Conservation (phyloP, 2,329 filamentous ascomycete species). For the Phialophora chinensis region DNA sequence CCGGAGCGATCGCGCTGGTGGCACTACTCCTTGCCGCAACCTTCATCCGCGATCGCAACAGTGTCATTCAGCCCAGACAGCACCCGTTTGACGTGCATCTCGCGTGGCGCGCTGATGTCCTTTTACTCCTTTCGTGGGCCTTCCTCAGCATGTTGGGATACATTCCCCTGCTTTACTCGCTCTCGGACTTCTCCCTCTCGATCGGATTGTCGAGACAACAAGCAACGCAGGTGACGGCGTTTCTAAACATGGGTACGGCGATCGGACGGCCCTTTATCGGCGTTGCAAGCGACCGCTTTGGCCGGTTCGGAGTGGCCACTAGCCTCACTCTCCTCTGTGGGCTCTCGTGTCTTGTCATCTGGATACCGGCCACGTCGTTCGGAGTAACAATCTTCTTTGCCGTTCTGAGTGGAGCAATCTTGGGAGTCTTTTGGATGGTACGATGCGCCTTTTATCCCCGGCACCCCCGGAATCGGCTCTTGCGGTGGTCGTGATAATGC, state of each 20-base stretch:
- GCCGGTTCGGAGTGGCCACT: slow-evolving; percentile 51
- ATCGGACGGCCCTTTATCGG: slow-evolving; percentile 56
- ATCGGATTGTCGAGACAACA: slow-evolving; percentile 49
- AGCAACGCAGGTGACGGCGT: slow-evolving; percentile 49
- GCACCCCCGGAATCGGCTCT: no score
- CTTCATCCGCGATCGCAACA: slow-evolving; percentile 41
- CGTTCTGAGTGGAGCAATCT: slow-evolving; percentile 50
- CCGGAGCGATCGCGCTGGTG: slow-evolving; percentile 37
- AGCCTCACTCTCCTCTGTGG: slow-evolving; percentile 48
- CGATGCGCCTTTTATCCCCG: background rate
- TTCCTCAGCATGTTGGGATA: slow-evolving; percentile 57
- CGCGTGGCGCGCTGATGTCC: slow-evolving; percentile 32
- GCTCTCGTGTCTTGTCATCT: slow-evolving; percentile 51
- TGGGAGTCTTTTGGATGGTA: slow-evolving; percentile 56
- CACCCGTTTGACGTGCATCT: slow-evolving; percentile 36
- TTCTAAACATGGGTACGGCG: slow-evolving; percentile 56
- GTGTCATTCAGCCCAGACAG: slow-evolving; percentile 36
- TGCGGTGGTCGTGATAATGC: no score
- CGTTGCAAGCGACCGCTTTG: slow-evolving; percentile 51
- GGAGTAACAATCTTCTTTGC: slow-evolving; percentile 53
- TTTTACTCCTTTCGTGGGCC: slow-evolving; percentile 45
- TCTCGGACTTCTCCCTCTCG: slow-evolving; percentile 54
- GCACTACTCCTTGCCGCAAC: slow-evolving; percentile 37
- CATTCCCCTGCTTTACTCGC: slow-evolving; percentile 53
- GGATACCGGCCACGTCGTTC: slow-evolving; percentile 52